Evolutionary conservation across 2,329 filamentous ascomycete genomes (phyloP).

Genomic region (Hymenoscyphus fraxineus): DNA sequence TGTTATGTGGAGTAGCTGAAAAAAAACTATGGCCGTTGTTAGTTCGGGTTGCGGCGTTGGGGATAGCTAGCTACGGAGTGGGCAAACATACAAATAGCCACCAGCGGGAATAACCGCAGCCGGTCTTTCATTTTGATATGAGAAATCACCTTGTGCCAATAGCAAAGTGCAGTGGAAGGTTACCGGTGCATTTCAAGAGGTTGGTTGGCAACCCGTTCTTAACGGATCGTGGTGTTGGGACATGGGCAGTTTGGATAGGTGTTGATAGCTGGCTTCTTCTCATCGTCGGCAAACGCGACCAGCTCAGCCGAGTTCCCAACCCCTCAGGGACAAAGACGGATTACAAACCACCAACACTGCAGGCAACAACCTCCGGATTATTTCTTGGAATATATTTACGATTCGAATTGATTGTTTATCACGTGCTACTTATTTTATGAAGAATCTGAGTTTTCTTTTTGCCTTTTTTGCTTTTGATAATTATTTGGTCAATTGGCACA

Average conservation of each 20-base stretch:
- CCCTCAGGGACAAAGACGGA: neutral
- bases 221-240: constrained; percentile 13
- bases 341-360: constrained; percentile 8
- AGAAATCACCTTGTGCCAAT: constrained; percentile 16
- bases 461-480: neutral
- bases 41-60: constrained; percentile 4
- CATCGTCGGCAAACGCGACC: neutral
- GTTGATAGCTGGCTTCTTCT: constrained; percentile 29
- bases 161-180: constrained; percentile 21
- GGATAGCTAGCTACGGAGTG: neutral
- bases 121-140: constrained; percentile 32
- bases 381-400: neutral
- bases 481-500: neutral
- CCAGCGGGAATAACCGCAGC: constrained; percentile 31
- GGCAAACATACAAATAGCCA: constrained; percentile 31
- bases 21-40: constrained; percentile 25
- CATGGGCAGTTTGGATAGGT: constrained; percentile 3
- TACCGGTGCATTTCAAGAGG: constrained; percentile 26
- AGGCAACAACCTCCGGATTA: neutral
- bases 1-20: constrained; percentile 25
- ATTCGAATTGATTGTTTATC: neutral
- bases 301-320: neutral
- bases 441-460: neutral
- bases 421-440: neutral
- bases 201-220: constrained; percentile 11